These are phyloP conservation scores for Vitis labrusca DNA, from an alignment of 164 flowering plant genomes.

Conservation along the genomic window DNA sequence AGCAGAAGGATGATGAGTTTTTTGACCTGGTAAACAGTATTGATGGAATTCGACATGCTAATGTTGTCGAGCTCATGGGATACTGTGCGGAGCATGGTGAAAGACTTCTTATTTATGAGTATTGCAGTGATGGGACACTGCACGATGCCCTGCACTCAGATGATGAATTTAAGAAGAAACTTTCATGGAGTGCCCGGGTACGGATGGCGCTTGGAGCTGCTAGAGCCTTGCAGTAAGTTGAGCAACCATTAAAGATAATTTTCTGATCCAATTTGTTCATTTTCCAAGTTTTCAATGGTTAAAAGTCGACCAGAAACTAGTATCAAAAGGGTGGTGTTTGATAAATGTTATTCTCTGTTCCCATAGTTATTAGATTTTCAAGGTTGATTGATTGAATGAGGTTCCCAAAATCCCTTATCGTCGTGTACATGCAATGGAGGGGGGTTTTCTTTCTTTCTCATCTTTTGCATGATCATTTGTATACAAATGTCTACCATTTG, in stretches of 20 bases:
- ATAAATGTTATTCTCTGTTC: too few relatives aligned
- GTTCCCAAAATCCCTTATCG: too few relatives aligned
- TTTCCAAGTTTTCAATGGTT: not conserved
- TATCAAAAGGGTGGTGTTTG: too few relatives aligned
- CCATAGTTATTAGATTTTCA: too few relatives aligned
- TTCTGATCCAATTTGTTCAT: not conserved
- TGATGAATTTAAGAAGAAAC: constrained; percentile 55
- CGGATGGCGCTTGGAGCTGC: constrained; percentile 95
- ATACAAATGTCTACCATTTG: not conserved
- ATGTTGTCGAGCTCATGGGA: constrained; percentile 87
- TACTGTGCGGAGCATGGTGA: constrained; percentile 90
- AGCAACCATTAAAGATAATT: not conserved
- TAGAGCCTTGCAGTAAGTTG: constrained; percentile 85
- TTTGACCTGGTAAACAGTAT: constrained; percentile 73
- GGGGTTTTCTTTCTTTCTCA: not conserved
- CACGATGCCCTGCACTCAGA: constrained; percentile 80
- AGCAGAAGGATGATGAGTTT: constrained; percentile 69
- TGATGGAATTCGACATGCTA: constrained; percentile 73
- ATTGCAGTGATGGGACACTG: constrained; percentile 77
- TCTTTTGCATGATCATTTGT: not conserved
- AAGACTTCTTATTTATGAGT: constrained; percentile 76
- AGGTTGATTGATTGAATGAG: too few relatives aligned
- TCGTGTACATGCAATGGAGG: not conserved
- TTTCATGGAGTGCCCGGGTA: constrained; percentile 85
- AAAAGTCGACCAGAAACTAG: not conserved